A percentile compares a stretch with the other conserved stretches of the same genome.
Evolutionary conservation across 208 protist species (phyloP).

Genomic region (Trypanosoma avium): DNA sequence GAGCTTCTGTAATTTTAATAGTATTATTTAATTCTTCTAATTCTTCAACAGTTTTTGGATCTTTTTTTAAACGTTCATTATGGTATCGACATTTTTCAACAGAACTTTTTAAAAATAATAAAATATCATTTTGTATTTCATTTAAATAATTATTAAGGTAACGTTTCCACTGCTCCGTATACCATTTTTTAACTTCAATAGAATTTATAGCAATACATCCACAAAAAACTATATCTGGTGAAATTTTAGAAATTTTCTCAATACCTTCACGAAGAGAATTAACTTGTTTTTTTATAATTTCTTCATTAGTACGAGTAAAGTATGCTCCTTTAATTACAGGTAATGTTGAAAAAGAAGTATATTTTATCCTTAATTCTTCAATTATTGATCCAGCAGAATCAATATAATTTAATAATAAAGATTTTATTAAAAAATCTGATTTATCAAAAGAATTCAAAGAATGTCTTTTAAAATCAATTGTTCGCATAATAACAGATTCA

Average conservation of each 20-base stretch:
- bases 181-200: constrained; percentile 47
- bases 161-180: constrained; percentile 50
- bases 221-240: constrained; percentile 67
- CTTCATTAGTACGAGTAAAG: constrained; percentile 26
- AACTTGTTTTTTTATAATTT: constrained; percentile 41
- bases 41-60: constrained; percentile 66
- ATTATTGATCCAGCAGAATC: constrained; percentile 40
- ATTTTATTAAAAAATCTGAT: constrained; percentile 18
- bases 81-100: constrained; percentile 39
- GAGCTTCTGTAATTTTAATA: constrained; percentile 36
- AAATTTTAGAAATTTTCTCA: constrained; percentile 40
- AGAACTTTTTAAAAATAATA: constrained; percentile 30
- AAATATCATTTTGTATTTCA: constrained; percentile 39
- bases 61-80: constrained; percentile 36
- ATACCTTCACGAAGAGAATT: constrained; percentile 41
- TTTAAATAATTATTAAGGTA: constrained; percentile 53
- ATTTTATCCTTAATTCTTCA: constrained; percentile 45
- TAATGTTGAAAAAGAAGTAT: constrained; percentile 48
- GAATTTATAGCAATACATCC: constrained; percentile 76
- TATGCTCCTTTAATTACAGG: constrained; percentile 41
- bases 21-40: constrained; percentile 56
- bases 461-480: constrained; percentile 43
- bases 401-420: constrained; percentile 22
- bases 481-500: constrained; percentile 60
- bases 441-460: constrained; percentile 32